Evolutionary conservation across 768 basidiomycete species (phyloP), one percentile per base, ranked within the genome.

Genomic region (Tulasnella sp.): DNA sequence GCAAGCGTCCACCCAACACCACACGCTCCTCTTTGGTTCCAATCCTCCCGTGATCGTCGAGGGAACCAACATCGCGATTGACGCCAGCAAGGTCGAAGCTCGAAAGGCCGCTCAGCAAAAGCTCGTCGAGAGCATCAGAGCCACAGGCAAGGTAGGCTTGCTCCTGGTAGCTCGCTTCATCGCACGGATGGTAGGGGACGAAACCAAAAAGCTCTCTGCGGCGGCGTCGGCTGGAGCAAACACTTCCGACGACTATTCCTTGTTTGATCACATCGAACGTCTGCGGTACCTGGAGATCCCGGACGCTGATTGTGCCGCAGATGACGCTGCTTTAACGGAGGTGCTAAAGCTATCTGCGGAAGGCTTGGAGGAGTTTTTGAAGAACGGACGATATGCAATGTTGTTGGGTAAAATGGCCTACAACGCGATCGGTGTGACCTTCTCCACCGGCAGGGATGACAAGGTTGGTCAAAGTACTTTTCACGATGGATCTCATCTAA

Each of bases 201-300:
- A 88, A 66, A 82, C 78, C 0, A 68, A 73, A 49, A 87, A 85
- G 66, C 68, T 86, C 66, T 65, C 77, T 11, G 63, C 66, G 53
- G 63, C 52, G 29, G 61, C 52, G 42, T 38, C 34, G 15, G 63
- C 60, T 61, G 60, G 53, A n/a, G 65, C 19, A 10, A 41, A 53
- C 7, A 30, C 61, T 3, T 38, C 41, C 31, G 45, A 22, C 1
- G 77, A 79, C 15, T 90, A 89, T 67, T 72, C 75, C 24, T 73
- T 90, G 49, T 80, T 78, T 38, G 88, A 92, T 64, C 87, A 92
- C 65, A 69, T 88, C 11, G 89, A 91, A 65, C 75, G 88, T 25
- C 70, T 89, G 65, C 76, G 85, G 55, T 87, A 77, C 66, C 69
- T 86, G 22, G 82, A 86, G 44, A 66, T 80, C n/a, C 71, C 78